Evolutionary conservation across 345 rosid genomes (phyloP), one percentile per base, ranked within the genome.

Genomic region (Combretum micranthum): DNA sequence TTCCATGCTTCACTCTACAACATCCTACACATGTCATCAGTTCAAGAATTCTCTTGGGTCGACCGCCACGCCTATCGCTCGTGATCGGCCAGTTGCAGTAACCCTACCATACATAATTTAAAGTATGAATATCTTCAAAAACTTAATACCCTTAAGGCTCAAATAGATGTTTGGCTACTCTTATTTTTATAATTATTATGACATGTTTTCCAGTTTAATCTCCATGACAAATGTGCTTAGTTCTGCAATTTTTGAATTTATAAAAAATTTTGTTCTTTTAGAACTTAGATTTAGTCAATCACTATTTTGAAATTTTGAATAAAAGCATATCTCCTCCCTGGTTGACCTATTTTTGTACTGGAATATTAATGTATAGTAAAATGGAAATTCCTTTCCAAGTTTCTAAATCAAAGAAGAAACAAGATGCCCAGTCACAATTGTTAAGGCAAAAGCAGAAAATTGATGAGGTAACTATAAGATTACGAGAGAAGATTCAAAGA

Each of bases 401-500:
- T 71, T 71, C 85, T 22, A 88, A 76, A 59, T 65, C 89, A 77
- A 93, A 87, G 77, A 92, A 86, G 78, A 92, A 86, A 76, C 99
- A 92, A 77, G 99, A 92, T 67, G 86, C 96, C 61, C 99, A 92
- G 77, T 80, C 97, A 60, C 97, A 89, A 69, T 71, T 86, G 47
- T 79, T 92, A 80, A 85, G 91, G 64, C 97, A 92, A 75, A 93
- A 89, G 71, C 99, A 93, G 67, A 93, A 87, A 70, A 89, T 96
- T 62, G 99, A 93, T 12, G 97, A 93, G 52, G 94, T 89, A 7
- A 83, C 96, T 52, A 83, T 62, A 73, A 67, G 86, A 52, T 72
- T 93, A 48, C 87, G 86, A 56, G 97, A 93, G 60, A 97, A 89
- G 69, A 93, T 93, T 70, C 99, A 83, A 8, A 85, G 85, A 77